Evolutionary conservation across 176 grass and related monocot genomes (phyloP).

Genomic region (Poa pratensis): DNA sequence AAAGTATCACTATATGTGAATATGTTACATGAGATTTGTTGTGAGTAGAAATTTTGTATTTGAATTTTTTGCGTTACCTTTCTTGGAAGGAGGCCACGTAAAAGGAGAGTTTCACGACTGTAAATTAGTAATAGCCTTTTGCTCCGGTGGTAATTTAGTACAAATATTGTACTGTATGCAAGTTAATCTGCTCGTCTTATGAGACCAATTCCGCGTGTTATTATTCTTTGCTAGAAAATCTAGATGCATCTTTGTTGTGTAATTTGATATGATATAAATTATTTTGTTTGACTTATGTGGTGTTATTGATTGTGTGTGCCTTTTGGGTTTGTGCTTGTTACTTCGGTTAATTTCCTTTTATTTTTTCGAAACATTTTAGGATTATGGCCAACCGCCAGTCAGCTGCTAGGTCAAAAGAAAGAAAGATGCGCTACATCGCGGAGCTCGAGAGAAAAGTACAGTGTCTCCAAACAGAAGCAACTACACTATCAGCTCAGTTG

Average conservation of each 20-base stretch:
- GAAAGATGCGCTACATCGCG: constrained; percentile 97
- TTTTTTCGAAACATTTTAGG: constrained; percentile 46
- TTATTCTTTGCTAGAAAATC: not conserved
- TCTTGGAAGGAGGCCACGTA: not conserved
- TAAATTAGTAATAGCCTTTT: not conserved
- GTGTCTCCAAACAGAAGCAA: constrained; percentile 83
- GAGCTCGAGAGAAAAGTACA: constrained; percentile 93
- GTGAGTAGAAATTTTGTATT: not conserved
- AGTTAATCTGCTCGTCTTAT: not conserved
- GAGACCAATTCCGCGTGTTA: not conserved
- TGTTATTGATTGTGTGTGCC: not conserved
- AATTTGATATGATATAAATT: not conserved
- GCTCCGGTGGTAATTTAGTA: constrained; percentile 5
- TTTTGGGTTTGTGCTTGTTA: constrained; percentile 9
- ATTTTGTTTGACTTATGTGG: constrained; percentile 1
- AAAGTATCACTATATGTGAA: not conserved
- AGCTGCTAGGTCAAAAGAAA: constrained; percentile 97
- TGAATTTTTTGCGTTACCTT: not conserved
- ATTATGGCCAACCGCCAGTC: constrained; percentile 96
- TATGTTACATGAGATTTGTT: constrained; percentile 12
- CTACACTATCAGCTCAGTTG: constrained; percentile 84
- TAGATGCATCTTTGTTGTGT: not conserved
- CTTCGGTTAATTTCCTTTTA: not conserved
- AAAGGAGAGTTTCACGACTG: not conserved
- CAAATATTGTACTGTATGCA: constrained; percentile 10